Evolutionary conservation across 129 eudicot species (phyloP), one percentile per base, ranked within the genome.

Genomic region (Kitagawia praeruptora): DNA sequence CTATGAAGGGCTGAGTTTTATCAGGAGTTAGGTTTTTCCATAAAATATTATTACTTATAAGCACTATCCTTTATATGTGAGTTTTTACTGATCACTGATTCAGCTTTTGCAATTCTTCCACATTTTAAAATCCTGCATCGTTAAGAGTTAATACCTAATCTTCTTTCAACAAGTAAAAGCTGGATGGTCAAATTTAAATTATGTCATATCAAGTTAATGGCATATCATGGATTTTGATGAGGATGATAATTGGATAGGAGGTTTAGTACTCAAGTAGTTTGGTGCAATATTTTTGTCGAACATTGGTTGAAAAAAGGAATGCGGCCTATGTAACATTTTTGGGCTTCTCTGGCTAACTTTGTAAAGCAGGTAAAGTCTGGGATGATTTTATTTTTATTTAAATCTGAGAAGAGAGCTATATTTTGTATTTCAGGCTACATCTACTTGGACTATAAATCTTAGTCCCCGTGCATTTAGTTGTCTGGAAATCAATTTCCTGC

Each of bases 211-310:
- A 77, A 70, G 81, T n/a, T 82, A 42, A 48, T 80, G 83, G 80
- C 85, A 46, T 45, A 31, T 54, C 51, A 87, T 87, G 89, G 89
- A 79, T 66, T 79, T 78, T 37, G 58, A 81, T 34, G 82, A 85
- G 75, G 86, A 84, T 77, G 81, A 83, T 58, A 82, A 79, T 44
- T 63, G 41, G 56, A 82, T 51, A 58, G 38, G 70, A n/a, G 93
- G 93, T 49, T 75, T 70, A 73, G 27, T 85, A 47, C 93, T 91
- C 25, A 84, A 42, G 45, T 42, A 83, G 51, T 80, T 40, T 51
- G 98, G 98, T 79, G 98, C 98, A 31, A 89, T 93, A 81, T 87
- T 91, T 79, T 85, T 91, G 92, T 85, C 91, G 67, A 91, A 86
- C 84, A 27, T 0, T 13, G 75, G 71, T 46, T 89, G 89, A 67